Base-by-base conservation (phyloP, 345 rosid genomes). In the Pugionium cornutum region DNA sequence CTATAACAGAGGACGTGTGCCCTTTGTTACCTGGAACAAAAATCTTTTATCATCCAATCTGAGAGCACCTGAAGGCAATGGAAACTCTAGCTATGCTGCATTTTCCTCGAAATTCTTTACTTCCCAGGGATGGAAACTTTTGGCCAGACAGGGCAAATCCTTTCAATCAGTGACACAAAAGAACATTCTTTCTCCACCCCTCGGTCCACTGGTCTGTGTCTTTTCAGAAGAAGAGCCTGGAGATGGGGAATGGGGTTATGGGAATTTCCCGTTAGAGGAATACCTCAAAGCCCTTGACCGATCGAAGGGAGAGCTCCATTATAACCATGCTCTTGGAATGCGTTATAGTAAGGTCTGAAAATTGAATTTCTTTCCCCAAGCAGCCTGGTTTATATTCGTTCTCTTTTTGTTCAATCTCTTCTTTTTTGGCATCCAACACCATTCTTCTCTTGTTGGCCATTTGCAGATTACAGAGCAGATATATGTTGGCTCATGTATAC, bases 231-330 rank as follows among this genome's bases (percentile, higher is more conserved):
- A 81, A 62, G 85, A 78, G 36, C 66, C 89, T 34, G 96, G 87
- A 49, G 86, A 86, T 64, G 97, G 91, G 43, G 98, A 89, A 67
- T 89, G 98, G 97, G 87, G 84, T 69, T 80, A 84, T 78, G 98
- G 96, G 53, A 86, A 79, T 84, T 89, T 92, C 74, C 98, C 86
- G 35, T 44, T 89, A 26, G 96, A 92, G 67, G 97, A 92, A 74
- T 92, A 89, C 72, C 70, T 87, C 63, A 89, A 82, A 59, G 97
- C 98, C 28, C 79, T 92, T 10, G 85, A 87, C 37, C 96, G 97
- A 33, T 82, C 98, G 7, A 87, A 89, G 80, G 88, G 89, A 57
- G 98, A 92, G 84, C 82, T 92, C 4, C 76, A 85, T 37, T 92
- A 92, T 76, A 83, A 87, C 63, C 97, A 89, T 76, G 75, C 85